phyloP scores from a whole-genome alignment of 148 eudicot genomes.

The Vaccinium darrowii region DNA sequence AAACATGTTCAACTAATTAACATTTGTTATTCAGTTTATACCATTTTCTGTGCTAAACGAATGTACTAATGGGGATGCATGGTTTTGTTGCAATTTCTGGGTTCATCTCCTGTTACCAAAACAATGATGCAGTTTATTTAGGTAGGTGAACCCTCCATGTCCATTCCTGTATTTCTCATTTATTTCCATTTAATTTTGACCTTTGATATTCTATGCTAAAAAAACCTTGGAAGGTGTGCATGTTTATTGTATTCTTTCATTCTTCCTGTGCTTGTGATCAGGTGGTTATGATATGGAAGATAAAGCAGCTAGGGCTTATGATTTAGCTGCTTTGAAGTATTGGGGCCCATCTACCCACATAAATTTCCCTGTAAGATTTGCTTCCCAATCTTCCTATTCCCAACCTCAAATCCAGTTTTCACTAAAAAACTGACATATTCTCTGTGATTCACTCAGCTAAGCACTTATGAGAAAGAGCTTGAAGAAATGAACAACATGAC shows the following conservation, averaged over 20 bases:
- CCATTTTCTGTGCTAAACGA: background rate
- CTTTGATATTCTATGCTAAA: background rate
- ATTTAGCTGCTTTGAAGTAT: slow-evolving; percentile 76
- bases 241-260: background rate
- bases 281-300: slow-evolving; percentile 92
- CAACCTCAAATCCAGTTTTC: background rate
- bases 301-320: slow-evolving; percentile 84
- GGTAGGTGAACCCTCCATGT: slow-evolving; percentile 18
- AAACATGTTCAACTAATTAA: too few relatives aligned
- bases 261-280: slow-evolving; percentile 15
- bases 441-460: slow-evolving; percentile 34
- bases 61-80: background rate
- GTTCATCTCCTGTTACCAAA: background rate
- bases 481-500: slow-evolving; percentile 79
- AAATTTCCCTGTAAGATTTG: slow-evolving; percentile 60
- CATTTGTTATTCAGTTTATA: background rate
- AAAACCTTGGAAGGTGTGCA: background rate
- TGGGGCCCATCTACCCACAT: slow-evolving; percentile 85
- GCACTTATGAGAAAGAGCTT: slow-evolving; percentile 64
- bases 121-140: slow-evolving; percentile 28
- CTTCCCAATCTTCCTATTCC: too few relatives aligned
- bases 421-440: background rate
- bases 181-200: background rate
- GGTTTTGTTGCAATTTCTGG: background rate
- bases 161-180: slow-evolving; percentile 1